Base-by-base conservation (phyloP, 345 rosid genomes). In the Physaria fendleri region DNA sequence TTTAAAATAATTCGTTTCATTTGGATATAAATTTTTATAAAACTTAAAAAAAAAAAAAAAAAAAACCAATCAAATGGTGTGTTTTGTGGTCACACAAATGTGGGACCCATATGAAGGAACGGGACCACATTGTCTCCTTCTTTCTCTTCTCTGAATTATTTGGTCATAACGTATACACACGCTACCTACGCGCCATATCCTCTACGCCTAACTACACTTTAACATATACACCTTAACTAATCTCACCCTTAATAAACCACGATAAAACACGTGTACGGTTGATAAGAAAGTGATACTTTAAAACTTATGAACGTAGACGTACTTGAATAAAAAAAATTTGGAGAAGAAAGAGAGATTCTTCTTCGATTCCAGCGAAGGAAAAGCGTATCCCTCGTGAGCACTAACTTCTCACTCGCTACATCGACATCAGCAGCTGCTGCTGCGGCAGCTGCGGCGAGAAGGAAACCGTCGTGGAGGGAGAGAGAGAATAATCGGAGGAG, bases 391-490 rank as follows among this genome's bases (percentile, higher is more conserved):
- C 85, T 78, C 88, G 84, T 79, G 90, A 80, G 59, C 74, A 29
- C 39, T 63, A 54, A 24, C 64, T 71, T 64, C 65, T 64, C 49
- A 61, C 50, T 60, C 52, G 96, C 96, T 33, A 93, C 99, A 24
- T 87, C 99, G 58, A 65, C 88, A 56, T 55, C 70, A 18, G 67
- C 71, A 3, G 75, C 81, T 33, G 95, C 79, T 69, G 80, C 88
- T 10, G 59, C 82, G 20, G 68, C 67, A 3, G 65, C 81, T 32
- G 76, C 85, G 12, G 78, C 72, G 13, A 77, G 97, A 81, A 81
- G 99, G 82, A 89, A 89, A 72, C 99, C 97, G 21, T 89, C 99
- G 64, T 89, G 94, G 94, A 79, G 84, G 71, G 99, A 93, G 78
- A 82, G 97, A 43, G 99, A 93, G 82, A 93, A 93, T 51, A 89